A percentile compares a stretch with the other conserved stretches of the same genome.
Evolutionary conservation across 441 rosid genomes (phyloP).

Genomic region (Macaranga tanarius): DNA sequence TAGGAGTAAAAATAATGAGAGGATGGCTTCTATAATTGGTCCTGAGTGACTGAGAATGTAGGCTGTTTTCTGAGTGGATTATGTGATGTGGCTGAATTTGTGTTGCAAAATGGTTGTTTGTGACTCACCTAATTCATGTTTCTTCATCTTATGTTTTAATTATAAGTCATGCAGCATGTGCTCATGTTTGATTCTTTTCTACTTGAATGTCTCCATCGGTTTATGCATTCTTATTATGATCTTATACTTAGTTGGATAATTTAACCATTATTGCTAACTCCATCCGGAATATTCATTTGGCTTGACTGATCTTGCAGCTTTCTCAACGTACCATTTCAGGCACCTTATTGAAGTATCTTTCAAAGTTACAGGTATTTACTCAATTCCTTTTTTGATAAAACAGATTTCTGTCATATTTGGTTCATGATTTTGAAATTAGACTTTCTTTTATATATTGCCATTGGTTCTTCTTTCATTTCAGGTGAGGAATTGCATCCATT

Average conservation of each 20-base stretch:
- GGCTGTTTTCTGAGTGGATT: neutral
- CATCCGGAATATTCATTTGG: slow-evolving; percentile 23
- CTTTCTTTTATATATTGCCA: neutral
- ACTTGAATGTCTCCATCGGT: neutral
- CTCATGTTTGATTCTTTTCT: neutral
- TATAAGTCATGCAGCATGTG: neutral
- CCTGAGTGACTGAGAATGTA: neutral
- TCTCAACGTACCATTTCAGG: slow-evolving; percentile 94
- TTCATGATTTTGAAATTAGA: neutral
- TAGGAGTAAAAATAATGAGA: neutral
- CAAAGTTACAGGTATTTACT: slow-evolving; percentile 84
- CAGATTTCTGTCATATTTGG: slow-evolving; percentile 16
- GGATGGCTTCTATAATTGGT: neutral
- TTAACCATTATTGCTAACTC: slow-evolving; percentile 9
- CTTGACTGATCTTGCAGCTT: slow-evolving; percentile 63
- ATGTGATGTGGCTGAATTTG: neutral
- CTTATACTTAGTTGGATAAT: slow-evolving; percentile 4
- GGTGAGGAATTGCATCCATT: slow-evolving; percentile 3
- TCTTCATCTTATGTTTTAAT: neutral
- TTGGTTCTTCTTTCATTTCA: neutral
- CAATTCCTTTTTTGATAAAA: slow-evolving; percentile 15
- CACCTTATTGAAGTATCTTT: slow-evolving; percentile 87
- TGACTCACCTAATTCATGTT: neutral
- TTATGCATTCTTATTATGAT: slow-evolving; percentile 1
- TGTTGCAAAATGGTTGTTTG: neutral